Conservation (phyloP, 139 green algal genomes). For the Gonium pectorale region DNA sequence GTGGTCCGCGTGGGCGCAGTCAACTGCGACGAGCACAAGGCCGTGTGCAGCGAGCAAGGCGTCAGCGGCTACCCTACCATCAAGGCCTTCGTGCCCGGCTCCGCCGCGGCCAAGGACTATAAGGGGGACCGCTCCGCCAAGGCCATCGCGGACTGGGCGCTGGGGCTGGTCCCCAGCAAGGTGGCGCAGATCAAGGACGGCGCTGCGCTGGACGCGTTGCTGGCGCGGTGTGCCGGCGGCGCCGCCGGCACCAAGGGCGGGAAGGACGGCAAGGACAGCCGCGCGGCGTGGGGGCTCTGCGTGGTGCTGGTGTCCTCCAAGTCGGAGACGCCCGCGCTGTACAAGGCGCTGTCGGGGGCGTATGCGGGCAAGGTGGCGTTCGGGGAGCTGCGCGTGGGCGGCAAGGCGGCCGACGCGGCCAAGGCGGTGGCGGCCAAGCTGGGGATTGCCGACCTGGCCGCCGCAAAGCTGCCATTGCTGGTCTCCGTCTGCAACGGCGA, state of each 20-base stretch:
- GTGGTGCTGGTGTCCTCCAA: conserved; percentile 85
- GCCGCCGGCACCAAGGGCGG: conserved; percentile 14
- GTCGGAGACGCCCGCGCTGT: conserved; percentile 61
- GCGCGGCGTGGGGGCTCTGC: conserved; percentile 71
- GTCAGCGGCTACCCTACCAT: conserved; percentile 87
- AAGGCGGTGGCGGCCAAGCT: not conserved
- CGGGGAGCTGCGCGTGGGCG: conserved; percentile 6
- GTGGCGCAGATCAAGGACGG: conserved; percentile 44
- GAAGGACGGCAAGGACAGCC: conserved; percentile 2
- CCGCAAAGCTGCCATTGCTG: conserved; percentile 63
- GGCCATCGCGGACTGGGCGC: conserved; percentile 74
- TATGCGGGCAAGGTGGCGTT: conserved; percentile 34
- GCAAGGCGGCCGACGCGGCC: conserved; percentile 1
- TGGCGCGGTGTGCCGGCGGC: conserved; percentile 43
- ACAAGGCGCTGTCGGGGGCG: conserved; percentile 61
- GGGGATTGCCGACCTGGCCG: conserved; percentile 18
- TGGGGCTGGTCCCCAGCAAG: conserved; percentile 72
- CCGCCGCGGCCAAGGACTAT: conserved; percentile 57
- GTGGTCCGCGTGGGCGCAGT: conserved; percentile 82
- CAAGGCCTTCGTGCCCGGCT: conserved; percentile 72
- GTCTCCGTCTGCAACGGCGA: conserved; percentile 86
- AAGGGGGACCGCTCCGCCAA: conserved; percentile 71
- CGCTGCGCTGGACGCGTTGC: conserved; percentile 44
- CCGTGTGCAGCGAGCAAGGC: conserved; percentile 74
- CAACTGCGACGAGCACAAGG: conserved; percentile 84